phyloP scores from a whole-genome alignment of 345 rosid species.

The Garcia nutans region DNA sequence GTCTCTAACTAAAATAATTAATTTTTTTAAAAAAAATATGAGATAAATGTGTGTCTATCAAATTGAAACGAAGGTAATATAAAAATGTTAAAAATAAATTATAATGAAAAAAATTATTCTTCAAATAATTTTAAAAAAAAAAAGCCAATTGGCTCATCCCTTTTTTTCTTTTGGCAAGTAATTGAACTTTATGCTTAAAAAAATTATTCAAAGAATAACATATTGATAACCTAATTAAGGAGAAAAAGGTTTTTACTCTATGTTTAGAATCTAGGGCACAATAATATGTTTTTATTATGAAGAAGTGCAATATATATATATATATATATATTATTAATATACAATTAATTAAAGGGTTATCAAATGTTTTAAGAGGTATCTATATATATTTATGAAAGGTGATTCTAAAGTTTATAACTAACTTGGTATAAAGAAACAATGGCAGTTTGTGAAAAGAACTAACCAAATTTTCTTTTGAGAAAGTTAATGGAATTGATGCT shows the following conservation, averaged over 20 bases:
- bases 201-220: background rate
- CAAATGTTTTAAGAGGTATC: background rate
- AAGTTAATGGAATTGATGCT: constrained; percentile 25
- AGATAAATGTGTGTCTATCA: too few relatives aligned
- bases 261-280: constrained; percentile 19
- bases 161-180: background rate
- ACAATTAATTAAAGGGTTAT: background rate
- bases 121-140: background rate
- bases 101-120: background rate
- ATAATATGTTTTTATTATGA: background rate
- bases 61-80: too few relatives aligned
- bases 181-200: background rate
- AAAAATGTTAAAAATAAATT: background rate
- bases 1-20: too few relatives aligned
- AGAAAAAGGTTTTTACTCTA: background rate
- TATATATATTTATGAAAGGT: constrained; percentile 16
- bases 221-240: background rate
- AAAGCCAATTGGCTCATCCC: constrained; percentile 1
- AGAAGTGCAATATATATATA: background rate
- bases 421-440: constrained; percentile 12
- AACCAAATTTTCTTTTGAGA: constrained; percentile 41
- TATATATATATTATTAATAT: too few relatives aligned
- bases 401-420: constrained; percentile 25
- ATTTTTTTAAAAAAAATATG: too few relatives aligned
- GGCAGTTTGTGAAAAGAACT: constrained; percentile 18